Evolutionary conservation across 2,329 filamentous ascomycete genomes (phyloP).

Genomic region (Trichoderma lentiforme): DNA sequence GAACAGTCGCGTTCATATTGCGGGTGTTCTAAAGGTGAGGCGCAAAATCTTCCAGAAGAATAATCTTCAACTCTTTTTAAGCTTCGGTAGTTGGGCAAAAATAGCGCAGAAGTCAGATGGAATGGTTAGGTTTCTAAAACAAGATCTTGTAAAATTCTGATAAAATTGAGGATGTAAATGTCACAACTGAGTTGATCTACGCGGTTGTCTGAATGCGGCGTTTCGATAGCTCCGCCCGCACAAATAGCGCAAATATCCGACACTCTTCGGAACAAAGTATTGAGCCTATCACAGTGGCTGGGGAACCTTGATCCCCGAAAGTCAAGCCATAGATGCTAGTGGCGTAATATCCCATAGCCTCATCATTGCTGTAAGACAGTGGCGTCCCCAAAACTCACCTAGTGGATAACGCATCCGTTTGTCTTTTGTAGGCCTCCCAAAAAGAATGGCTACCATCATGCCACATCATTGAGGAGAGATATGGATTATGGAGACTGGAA

Average conservation of each 20-base stretch:
- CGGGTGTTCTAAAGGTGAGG: not conserved
- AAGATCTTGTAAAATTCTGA: not conserved
- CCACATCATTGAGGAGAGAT: not conserved
- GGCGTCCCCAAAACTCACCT: not conserved
- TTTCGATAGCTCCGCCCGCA: not conserved
- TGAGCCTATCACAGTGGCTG: not conserved
- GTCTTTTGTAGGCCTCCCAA: not conserved
- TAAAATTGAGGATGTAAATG: not conserved
- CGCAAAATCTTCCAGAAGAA: not conserved
- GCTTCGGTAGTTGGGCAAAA: not conserved
- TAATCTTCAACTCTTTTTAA: not conserved
- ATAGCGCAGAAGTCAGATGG: not conserved
- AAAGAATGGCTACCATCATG: not conserved
- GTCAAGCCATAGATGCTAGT: not conserved
- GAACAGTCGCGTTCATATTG: not conserved
- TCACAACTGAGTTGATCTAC: not conserved
- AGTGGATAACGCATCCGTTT: not conserved
- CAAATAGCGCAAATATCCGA: not conserved
- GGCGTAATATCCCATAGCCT: not conserved
- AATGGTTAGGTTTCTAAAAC: not conserved
- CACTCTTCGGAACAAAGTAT: not conserved
- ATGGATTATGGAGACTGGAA: not conserved
- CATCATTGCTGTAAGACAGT: not conserved
- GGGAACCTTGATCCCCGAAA: not conserved
- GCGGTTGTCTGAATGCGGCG: not conserved